Base-by-base conservation (phyloP, 2,329 filamentous ascomycete species). In the Ceratocystis colombiana region DNA sequence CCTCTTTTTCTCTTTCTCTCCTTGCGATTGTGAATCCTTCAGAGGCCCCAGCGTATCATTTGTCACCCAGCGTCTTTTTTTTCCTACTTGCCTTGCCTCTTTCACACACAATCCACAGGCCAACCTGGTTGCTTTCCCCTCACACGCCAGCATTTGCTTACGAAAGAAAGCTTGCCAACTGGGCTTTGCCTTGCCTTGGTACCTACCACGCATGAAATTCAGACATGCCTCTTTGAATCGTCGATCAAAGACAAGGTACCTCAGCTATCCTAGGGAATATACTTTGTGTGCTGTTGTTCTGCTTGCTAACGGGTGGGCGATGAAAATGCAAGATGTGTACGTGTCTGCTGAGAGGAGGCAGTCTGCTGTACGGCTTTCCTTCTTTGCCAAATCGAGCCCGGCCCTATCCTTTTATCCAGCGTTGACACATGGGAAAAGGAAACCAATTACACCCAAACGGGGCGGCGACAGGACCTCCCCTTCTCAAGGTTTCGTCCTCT, bases 181-280 rank as follows among this genome's bases (percentile, higher is more conserved):
- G 17, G 55, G 10, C 50, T n/a, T 37, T 20, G 55, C 22, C 17
- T 33, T 3, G 28, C 15, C 55, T 59, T 59, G 17, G 30, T 20
- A 37, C 55, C 55, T 33, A 59, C 55, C 30, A 37, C 28, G 17
- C 17, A n/a, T 37, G 12, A 59, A 59, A 59, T 59, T 59, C 55
- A 59, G 28, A 59, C 30, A 17, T n/a, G 55, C 12, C 55, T 37
- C 28, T 17, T 33, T 37, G 55, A 8, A 33, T 30, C 55, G 55
- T 59, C 30, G 55, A 59, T 59, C 55, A 59, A n/a, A 59, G 55
- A 37, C 55, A 10, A 53, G 48, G 55, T 59, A 59, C 17, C 55
- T 17, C 28, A 37, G 28, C 17, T 59, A 59, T 59, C 55, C 17
- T 8, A 33, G 20, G 55, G 33, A 53, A 15, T 25, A 15, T 15